Base-by-base conservation (phyloP, 2,329 filamentous ascomycete genomes). In the Neofusicoccum sp. region DNA sequence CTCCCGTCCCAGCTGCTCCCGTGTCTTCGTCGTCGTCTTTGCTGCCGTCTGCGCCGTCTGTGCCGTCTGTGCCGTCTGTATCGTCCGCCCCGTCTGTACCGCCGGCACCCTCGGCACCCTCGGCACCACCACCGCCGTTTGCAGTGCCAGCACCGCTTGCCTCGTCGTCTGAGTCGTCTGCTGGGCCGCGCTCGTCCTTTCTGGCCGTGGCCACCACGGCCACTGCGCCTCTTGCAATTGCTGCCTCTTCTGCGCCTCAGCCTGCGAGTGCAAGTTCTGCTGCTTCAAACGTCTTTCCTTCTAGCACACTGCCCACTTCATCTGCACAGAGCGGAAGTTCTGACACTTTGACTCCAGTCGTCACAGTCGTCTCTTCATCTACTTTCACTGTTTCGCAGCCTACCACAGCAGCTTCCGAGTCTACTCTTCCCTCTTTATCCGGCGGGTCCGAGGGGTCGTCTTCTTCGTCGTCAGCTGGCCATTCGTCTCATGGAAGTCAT, bases 1-100 rank as follows among this genome's bases (percentile, higher is more conserved):
- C 68, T 63, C 45, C 56, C 34, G 44, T 33, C 28, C 56, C 56
- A 60, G 44, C 56, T 48, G 43, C 52, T 29, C 28, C 37, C 22
- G 28, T 28, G 31, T 28, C 50, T 45, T 31, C 29, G 31, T 58
- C 48, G 36, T 49, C 47, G 47, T 49, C 47, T 28, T 14, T 29
- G 28, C 12, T 14, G 29, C 34, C 47, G 29, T 34, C 28, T 33
- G 14, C 16, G 47, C 47, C 22, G 22, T 22, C 22, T 22, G 22
- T 49, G 47, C 49, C 56, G n/a, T 47, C 56, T 47, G 41, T 29
- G 22, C 44, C 56, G 29, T 34, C 43, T 22, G 22, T 22, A 22
- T 22, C 22, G 22, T 22, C 22, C 22, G 22, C 22, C 22, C 22
- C 22, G 22, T 22, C 22, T 22, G 22, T 22, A 22, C 22, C 22